Evolutionary conservation across 768 basidiomycete species (phyloP), one percentile per base, ranked within the genome.

Genomic region (Pholiota molesta): DNA sequence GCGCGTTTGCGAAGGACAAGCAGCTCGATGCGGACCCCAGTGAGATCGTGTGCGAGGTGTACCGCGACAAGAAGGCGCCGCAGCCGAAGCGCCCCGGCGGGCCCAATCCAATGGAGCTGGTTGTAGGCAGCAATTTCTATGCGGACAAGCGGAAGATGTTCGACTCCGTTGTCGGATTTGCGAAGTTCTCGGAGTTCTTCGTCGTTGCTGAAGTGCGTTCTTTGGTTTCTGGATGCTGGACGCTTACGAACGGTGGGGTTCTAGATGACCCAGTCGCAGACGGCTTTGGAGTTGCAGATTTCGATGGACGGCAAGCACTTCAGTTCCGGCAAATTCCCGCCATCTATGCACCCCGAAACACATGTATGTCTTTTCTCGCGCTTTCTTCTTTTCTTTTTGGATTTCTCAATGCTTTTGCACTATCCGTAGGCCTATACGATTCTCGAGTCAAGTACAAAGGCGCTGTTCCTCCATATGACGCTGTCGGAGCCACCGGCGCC

Each of bases 161-260:
- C 69, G 86, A 93, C 51, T 80, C 87, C 45, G 89, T 99, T 57
- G 94, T 95, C 66, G 97, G 97, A 7, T 98, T 96, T 77, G 90
- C 97, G 0, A 96, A 95, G 77, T 99, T 99, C 75, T 94, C 94
- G 0, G 94, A 99, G 78, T 99, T 92, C 73, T 81, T 99, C 72
- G 88, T 99, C 49, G 97, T 98, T 31, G 97, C 97, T 23, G 90
- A 95, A 83, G 94, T 97, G 16, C 17, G 57, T 37, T 49, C 31
- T 8, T 44, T 56, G 87, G 69, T 26, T 52, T 39, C 14, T 23
- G 17, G 31, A 26, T 35, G 9, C 39, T n/a, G 60, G 35, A 39
- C 42, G 63, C 11, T 62, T 28, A 59, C 37, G 14, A 40, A 52
- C 33, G 61, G 44, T 61, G 29, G 52, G 62, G 40, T 16, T 39